These are phyloP conservation scores for Candida tropicalis DNA, from an alignment of 1,139 yeast species.

Conservation along the genomic window DNA sequence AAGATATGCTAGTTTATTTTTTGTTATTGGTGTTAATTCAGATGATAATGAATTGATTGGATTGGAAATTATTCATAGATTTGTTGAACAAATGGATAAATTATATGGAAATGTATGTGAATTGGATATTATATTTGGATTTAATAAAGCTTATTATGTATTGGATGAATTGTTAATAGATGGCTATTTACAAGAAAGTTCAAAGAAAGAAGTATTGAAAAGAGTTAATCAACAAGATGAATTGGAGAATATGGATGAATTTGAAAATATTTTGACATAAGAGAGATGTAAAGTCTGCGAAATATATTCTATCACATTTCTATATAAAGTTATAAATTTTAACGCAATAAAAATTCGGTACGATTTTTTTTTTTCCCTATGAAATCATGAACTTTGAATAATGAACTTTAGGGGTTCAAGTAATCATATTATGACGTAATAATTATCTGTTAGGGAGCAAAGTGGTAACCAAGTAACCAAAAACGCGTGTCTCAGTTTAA, in stretches of 20 bases:
- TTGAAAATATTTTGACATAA: constrained; percentile 43
- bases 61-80: constrained; percentile 86
- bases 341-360: neutral
- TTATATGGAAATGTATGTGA: constrained; percentile 97
- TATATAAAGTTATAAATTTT: neutral
- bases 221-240: constrained; percentile 78
- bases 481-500: too few species aligned
- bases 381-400: neutral
- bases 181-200: constrained; percentile 85
- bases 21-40: constrained; percentile 81
- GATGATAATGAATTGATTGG: constrained; percentile 88
- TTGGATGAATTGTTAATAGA: constrained; percentile 84
- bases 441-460: too few species aligned
- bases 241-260: constrained; percentile 54
- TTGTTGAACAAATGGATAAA: constrained; percentile 96
- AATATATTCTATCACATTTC: too few species aligned
- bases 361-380: neutral
- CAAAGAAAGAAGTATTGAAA: constrained; percentile 76
- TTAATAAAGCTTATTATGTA: constrained; percentile 89
- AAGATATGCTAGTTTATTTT: constrained; percentile 89
- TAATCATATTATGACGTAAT: constrained; percentile 1
- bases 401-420: too few species aligned
- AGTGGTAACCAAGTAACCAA: too few species aligned
- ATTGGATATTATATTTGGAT: constrained; percentile 90
- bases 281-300: too few species aligned